Conservation (phyloP, 2,329 filamentous ascomycete genomes). For the Aureobasidium sp. region DNA sequence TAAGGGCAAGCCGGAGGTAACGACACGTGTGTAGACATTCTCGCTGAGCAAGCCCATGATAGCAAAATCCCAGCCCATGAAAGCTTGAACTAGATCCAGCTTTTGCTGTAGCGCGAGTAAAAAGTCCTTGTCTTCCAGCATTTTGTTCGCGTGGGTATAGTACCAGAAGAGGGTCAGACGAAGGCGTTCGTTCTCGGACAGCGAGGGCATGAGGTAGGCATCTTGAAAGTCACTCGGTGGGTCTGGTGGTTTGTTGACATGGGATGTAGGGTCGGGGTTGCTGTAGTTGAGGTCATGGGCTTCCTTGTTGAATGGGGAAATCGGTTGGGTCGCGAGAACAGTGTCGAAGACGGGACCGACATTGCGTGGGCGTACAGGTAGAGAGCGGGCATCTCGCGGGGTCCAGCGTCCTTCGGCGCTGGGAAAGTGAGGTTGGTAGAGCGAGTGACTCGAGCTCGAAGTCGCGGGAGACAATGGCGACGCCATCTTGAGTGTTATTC, state of each 20-base stretch:
- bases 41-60: slow-evolving; percentile 39
- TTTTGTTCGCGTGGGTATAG: slow-evolving; percentile 32
- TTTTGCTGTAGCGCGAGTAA: slow-evolving; percentile 38
- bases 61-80: slow-evolving; percentile 41
- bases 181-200: slow-evolving; percentile 32
- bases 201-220: slow-evolving; percentile 30
- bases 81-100: slow-evolving; percentile 34
- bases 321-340: neutral
- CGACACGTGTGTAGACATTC: slow-evolving; percentile 38
- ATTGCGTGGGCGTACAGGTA: slow-evolving; percentile 9
- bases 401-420: slow-evolving; percentile 2
- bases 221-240: slow-evolving; percentile 19
- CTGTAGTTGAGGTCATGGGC: slow-evolving; percentile 5
- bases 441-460: neutral
- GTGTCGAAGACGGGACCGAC: slow-evolving; percentile 16
- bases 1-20: slow-evolving; percentile 36
- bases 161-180: slow-evolving; percentile 39
- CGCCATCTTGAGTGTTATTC: neutral
- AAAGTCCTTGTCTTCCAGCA: slow-evolving; percentile 35
- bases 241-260: slow-evolving; percentile 19
- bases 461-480: neutral
- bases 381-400: neutral
- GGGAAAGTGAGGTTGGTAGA: slow-evolving; percentile 17
- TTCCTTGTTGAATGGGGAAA: slow-evolving; percentile 11
- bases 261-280: slow-evolving; percentile 10